These are phyloP conservation scores for Yamadazyma akitaensis DNA, from an alignment of 805 yeast species.

Conservation along the genomic window DNA sequence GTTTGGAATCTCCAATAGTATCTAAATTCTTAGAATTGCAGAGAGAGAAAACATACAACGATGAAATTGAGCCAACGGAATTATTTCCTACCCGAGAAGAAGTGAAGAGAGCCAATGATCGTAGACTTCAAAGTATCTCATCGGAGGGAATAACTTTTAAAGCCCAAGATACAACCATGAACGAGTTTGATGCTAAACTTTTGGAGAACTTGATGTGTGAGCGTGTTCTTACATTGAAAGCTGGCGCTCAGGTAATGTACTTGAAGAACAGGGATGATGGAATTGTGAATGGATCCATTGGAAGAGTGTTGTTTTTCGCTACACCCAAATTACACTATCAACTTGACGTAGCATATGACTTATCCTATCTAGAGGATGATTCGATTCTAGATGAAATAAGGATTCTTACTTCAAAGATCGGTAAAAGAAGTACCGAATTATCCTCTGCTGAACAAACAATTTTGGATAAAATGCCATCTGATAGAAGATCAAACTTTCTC, in stretches of 20 bases:
- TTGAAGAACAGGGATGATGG: constrained; percentile 72
- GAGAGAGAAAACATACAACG: constrained; percentile 57
- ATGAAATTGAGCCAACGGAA: constrained; percentile 87
- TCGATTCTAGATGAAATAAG: constrained; percentile 23
- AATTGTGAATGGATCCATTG: constrained; percentile 89
- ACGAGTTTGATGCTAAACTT: constrained; percentile 23
- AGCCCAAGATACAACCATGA: constrained; percentile 29
- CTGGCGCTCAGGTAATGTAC: constrained; percentile 93
- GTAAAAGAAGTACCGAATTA: constrained; percentile 17
- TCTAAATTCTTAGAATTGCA: constrained; percentile 49
- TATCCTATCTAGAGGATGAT: constrained; percentile 14
- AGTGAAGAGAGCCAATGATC: constrained; percentile 71
- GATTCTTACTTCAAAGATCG: constrained; percentile 22
- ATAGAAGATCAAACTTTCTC: constrained; percentile 20
- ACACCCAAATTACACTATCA: constrained; percentile 19
- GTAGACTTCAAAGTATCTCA: constrained; percentile 36
- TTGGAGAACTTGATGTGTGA: constrained; percentile 74
- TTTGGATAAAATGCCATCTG: constrained; percentile 22
- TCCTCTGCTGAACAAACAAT: constrained; percentile 15
- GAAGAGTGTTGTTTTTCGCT: constrained; percentile 62
- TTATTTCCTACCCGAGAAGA: constrained; percentile 82
- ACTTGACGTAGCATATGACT: constrained; percentile 24
- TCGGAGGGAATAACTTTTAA: constrained; percentile 44
- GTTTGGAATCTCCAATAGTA: constrained; percentile 48
- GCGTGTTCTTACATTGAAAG: constrained; percentile 58